Base-by-base conservation (phyloP, 2,329 filamentous ascomycete genomes). In the Lasiodiplodia hormozganensis region DNA sequence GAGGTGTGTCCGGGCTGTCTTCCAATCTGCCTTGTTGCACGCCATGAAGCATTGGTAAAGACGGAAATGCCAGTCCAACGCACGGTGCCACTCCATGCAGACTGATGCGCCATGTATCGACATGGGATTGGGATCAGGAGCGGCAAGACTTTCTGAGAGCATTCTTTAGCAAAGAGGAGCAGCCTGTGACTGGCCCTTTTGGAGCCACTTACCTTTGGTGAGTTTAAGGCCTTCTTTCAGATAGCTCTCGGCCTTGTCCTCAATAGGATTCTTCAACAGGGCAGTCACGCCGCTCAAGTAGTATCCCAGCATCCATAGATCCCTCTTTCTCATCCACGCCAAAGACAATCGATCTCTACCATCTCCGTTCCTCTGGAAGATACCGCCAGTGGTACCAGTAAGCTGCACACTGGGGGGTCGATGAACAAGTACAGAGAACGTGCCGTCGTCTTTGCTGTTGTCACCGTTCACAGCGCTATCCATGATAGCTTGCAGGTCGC, bases 11-110 rank as follows among this genome's bases (percentile, higher is more conserved):
- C 83, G 85, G 4, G 92, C 91, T 53, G 85, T 84, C 12, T 85
- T 80, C 89, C 91, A 94, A 70, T 93, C 88, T 52, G 89, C 91
- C 62, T 89, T 87, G 52, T 88, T 90, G 56, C 90, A 92, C 1
- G 88, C 85, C 67, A 91, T 85, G 62, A 96, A 86, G 3, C 90
- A 89, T 31, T 90, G 87, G 21, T 94, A 85, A n/a, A 93, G 84
- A 62, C 90, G 86, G 43, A 93, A 83, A 71, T 93, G 91, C 76
- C 88, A 89, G 69, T 88, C 87, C 8, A 93, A 83, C 65, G 89
- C 85, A 68, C 82, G 84, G 62, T 90, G 87, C 90, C 90, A 93
- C 70, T 87, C 84, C 11, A 86, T 84, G 57, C 89, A 76, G 3
- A 68, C 70, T 16, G 74, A 67, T 7, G 75, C 70, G 6, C 69